phyloP scores from a whole-genome alignment of 2,329 filamentous ascomycete genomes.

The Aureobasidium sp. region DNA sequence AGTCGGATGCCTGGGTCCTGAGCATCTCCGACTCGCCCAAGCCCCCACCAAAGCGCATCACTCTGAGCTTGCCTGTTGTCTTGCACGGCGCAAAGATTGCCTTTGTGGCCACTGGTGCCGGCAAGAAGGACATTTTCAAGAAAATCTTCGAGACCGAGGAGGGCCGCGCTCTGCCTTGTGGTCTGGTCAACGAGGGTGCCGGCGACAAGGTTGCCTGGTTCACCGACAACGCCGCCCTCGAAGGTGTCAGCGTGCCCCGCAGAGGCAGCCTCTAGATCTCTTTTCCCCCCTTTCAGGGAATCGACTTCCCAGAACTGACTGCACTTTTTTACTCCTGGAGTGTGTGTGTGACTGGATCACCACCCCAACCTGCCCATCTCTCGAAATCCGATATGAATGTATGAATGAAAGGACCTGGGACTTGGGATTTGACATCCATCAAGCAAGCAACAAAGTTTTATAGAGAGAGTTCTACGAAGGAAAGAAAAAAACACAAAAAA shows the following conservation, averaged over 20 bases:
- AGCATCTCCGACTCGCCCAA: conserved; percentile 91
- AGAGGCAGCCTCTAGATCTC: conserved; percentile 53
- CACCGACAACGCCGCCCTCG: conserved; percentile 75
- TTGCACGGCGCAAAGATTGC: conserved; percentile 78
- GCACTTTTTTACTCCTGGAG: background rate
- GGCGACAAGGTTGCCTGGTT: conserved; percentile 94
- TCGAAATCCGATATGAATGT: background rate
- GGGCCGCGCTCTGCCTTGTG: conserved; percentile 68
- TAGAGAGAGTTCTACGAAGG: background rate
- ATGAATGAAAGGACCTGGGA: background rate
- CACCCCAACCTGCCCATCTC: background rate
- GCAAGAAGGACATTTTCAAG: conserved; percentile 89
- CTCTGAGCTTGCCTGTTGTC: conserved; percentile 84
- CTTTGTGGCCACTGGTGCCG: conserved; percentile 82
- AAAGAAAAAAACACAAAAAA: background rate
- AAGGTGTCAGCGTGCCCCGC: conserved; percentile 74
- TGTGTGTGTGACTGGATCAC: background rate
- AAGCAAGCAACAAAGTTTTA: background rate
- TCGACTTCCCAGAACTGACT: background rate
- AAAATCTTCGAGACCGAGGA: conserved; percentile 79
- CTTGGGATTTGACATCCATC: background rate
- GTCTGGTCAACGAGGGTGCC: conserved; percentile 75
- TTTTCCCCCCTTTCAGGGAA: background rate
- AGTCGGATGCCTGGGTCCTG: conserved; percentile 85
- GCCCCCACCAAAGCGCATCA: conserved; percentile 84